Conservation (phyloP, 106 monocot genomes). For the Dendrobium huoshanense region DNA sequence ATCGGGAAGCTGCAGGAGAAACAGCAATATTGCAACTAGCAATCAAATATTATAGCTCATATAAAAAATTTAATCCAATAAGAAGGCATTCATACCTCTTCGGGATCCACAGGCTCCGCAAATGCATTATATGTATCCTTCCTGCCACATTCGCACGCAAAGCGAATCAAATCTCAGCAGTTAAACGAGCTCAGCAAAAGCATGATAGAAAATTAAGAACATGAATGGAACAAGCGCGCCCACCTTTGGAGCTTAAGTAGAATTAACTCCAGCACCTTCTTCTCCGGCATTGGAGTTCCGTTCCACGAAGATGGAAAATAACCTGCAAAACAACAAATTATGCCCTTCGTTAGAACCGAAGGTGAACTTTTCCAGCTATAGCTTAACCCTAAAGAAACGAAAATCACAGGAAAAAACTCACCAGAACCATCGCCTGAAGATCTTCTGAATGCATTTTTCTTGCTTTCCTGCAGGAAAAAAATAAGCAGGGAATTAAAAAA, state of each 20-base stretch:
- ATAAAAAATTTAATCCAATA: not conserved
- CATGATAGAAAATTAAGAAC: not conserved
- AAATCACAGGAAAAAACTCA: conserved; percentile 4
- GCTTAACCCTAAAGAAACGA: conserved; percentile 1
- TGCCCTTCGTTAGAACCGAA: conserved; percentile 1
- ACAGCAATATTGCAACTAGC: conserved; percentile 1
- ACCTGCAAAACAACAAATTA: conserved; percentile 7
- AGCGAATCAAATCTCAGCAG: conserved; percentile 1
- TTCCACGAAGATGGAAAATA: not conserved
- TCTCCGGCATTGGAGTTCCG: conserved; percentile 57
- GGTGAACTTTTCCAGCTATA: not conserved
- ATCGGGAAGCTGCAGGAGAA: conserved; percentile 71
- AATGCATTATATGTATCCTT: conserved; percentile 90
- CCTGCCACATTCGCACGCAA: conserved; percentile 31
- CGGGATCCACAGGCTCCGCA: conserved; percentile 75
- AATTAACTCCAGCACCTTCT: conserved; percentile 35
- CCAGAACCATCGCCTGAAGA: conserved; percentile 23
- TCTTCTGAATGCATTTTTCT: conserved; percentile 2
- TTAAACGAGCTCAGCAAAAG: conserved; percentile 8
- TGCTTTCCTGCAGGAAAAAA: conserved; percentile 16
- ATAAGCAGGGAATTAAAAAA: not conserved
- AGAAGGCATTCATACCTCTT: conserved; percentile 45
- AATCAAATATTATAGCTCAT: not conserved
- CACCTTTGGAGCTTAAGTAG: conserved; percentile 94
- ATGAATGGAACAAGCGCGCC: not conserved